Evolutionary conservation across 1,139 yeast genomes (phyloP), one percentile per base, ranked within the genome.

Genomic region (Lodderomyces margitis): DNA sequence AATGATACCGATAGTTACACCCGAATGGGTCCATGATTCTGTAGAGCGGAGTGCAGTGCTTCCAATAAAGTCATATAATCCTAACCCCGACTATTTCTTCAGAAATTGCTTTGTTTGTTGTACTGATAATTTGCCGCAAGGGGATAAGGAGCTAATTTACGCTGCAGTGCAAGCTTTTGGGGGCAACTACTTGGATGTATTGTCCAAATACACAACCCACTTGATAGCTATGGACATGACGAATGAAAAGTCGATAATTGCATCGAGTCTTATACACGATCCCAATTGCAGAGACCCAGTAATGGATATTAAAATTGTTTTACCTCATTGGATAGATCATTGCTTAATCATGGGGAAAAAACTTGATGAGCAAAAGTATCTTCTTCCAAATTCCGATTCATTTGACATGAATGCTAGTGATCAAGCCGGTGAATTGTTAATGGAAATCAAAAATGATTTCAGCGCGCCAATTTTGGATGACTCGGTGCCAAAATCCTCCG

Each of bases 181-280:
- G 1, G 97, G 96, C 1, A 78, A 75, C 38, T 82, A 70, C 55
- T 64, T 80, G 42, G 83, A 82, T 43, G 70, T 74, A n/a, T 61
- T 89, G 27, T 80, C 87, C 8, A 74, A 75, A 41, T 75, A 75
- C 47, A 86, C 95, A 1, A 87, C 97, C 0, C 97, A 91, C 66
- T 70, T 88, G 38, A 67, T 91, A 12, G 77, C 95, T 0, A 55
- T 63, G 8, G 79, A 78, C 50, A 57, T 74, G 21, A 63, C 75
- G 25, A 83, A 83, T 47, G 82, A 68, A 38, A 72, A 72, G 52
- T 61, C 69, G 27, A 61, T 71, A 23, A 59, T 73, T 34, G 78
- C 78, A 3, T 53, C 62, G 7, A 65, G 70, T 44, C 64, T 68
- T 11, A 49, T 72, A 1, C 67, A 65, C 15, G 59, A 66, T 14